A percentile compares a stretch with the other conserved stretches of the same genome.
These are phyloP conservation scores for Nymphaea colorata DNA, from an alignment of 164 flowering plant species.

Conservation along the genomic window DNA sequence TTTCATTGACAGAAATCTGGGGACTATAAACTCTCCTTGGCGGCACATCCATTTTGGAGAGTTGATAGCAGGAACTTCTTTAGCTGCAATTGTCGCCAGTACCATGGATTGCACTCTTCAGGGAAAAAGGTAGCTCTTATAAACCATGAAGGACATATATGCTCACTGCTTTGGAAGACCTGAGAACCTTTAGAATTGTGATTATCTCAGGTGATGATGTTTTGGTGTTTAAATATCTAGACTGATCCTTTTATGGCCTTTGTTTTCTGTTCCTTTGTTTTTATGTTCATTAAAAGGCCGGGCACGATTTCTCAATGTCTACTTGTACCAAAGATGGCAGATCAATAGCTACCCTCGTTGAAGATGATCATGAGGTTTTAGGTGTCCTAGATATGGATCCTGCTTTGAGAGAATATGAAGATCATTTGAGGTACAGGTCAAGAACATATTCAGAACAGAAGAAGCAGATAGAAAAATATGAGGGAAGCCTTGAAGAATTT, in stretches of 20 bases:
- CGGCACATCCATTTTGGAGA: background rate
- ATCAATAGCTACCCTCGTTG: conserved; percentile 24
- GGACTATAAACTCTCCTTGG: too few species aligned
- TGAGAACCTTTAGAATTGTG: too few species aligned
- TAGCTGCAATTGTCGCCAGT: background rate
- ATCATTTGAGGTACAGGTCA: conserved; percentile 62
- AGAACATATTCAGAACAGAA: conserved; percentile 53
- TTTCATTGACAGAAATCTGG: too few species aligned
- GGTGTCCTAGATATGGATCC: conserved; percentile 54
- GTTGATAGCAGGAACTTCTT: background rate
- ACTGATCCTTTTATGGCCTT: too few species aligned
- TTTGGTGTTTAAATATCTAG: too few species aligned
- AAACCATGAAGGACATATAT: too few species aligned
- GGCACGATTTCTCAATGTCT: conserved; percentile 20
- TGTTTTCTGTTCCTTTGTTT: background rate
- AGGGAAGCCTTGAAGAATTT: conserved; percentile 82
- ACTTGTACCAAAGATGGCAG: conserved; percentile 35
- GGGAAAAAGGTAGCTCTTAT: background rate
- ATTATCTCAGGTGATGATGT: too few species aligned
- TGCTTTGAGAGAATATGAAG: conserved; percentile 48
- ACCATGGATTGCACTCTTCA: background rate
- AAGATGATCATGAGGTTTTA: conserved; percentile 37
- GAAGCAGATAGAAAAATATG: conserved; percentile 53
- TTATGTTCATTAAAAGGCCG: conserved; percentile 20
- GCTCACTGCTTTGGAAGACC: too few species aligned